These are phyloP conservation scores for Ogataea degrootiae DNA, from an alignment of 805 yeast genomes.

Conservation along the genomic window DNA sequence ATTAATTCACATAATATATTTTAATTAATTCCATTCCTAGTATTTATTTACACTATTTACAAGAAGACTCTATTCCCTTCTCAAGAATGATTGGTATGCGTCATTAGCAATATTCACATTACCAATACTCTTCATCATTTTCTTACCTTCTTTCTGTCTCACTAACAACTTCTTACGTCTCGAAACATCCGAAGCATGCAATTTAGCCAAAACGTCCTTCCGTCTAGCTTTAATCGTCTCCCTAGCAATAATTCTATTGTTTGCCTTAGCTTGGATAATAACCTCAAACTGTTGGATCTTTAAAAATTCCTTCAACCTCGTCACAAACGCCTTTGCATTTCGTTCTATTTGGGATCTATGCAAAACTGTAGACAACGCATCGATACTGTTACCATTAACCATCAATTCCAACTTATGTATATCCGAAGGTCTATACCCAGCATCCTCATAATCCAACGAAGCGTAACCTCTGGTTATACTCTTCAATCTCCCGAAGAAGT, in stretches of 20 bases:
- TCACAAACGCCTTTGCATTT: slow-evolving; percentile 78
- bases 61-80: slow-evolving; percentile 23
- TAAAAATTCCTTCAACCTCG: slow-evolving; percentile 72
- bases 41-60: slow-evolving; percentile 6
- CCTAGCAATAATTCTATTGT: slow-evolving; percentile 75
- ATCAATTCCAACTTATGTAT: slow-evolving; percentile 83
- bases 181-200: slow-evolving; percentile 91
- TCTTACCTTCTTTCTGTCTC: slow-evolving; percentile 93
- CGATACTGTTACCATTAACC: slow-evolving; percentile 85
- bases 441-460: slow-evolving; percentile 89
- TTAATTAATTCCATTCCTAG: neutral
- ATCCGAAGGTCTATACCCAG: slow-evolving; percentile 77
- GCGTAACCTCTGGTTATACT: slow-evolving; percentile 91
- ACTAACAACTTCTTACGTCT: slow-evolving; percentile 83
- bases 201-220: slow-evolving; percentile 88
- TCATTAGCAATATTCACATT: slow-evolving; percentile 73
- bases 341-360: slow-evolving; percentile 72
- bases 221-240: slow-evolving; percentile 91
- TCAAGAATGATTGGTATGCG: slow-evolving; percentile 83
- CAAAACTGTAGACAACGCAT: slow-evolving; percentile 88
- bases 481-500: slow-evolving; percentile 89
- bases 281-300: slow-evolving; percentile 87
- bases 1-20: neutral
- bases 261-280: slow-evolving; percentile 84
- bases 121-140: slow-evolving; percentile 74